Evolutionary conservation across 495 filamentous ascomycete species (phyloP).

Genomic region (Tuber aestivum): DNA sequence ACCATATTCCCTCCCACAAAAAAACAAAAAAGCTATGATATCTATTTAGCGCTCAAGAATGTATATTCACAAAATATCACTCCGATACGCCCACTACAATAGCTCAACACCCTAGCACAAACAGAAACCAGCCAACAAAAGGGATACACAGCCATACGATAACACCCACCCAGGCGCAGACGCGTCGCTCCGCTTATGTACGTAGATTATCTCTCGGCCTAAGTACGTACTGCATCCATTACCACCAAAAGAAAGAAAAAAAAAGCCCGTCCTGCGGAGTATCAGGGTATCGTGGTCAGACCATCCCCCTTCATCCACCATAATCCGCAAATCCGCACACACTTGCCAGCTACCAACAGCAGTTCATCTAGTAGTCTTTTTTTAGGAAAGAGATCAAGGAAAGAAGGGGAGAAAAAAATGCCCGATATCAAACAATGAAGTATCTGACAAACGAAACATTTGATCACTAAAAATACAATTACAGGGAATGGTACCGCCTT

Average conservation of each 20-base stretch:
- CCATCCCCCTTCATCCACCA: neutral
- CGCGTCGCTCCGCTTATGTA: neutral
- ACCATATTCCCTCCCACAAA: neutral
- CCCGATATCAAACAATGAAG: neutral
- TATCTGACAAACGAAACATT: constrained; percentile 4
- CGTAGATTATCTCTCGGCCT: neutral
- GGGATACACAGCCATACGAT: neutral
- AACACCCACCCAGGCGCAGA: neutral
- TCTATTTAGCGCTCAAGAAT: neutral
- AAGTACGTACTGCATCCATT: neutral
- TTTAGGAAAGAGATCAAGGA: neutral
- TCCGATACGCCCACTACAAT: neutral
- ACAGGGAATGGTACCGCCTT: neutral
- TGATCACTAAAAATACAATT: constrained; percentile 5
- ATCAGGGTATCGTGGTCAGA: neutral
- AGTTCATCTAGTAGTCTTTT: constrained; percentile 5
- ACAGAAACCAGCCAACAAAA: neutral
- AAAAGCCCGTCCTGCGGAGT: neutral
- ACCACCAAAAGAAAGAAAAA: neutral
- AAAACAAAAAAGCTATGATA: neutral
- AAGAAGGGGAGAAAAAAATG: neutral
- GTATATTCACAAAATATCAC: neutral
- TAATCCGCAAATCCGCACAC: neutral
- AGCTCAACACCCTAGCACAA: neutral
- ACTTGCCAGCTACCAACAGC: neutral